Base-by-base conservation (phyloP, 2,329 filamentous ascomycete genomes). In the Falciphora oryzae region DNA sequence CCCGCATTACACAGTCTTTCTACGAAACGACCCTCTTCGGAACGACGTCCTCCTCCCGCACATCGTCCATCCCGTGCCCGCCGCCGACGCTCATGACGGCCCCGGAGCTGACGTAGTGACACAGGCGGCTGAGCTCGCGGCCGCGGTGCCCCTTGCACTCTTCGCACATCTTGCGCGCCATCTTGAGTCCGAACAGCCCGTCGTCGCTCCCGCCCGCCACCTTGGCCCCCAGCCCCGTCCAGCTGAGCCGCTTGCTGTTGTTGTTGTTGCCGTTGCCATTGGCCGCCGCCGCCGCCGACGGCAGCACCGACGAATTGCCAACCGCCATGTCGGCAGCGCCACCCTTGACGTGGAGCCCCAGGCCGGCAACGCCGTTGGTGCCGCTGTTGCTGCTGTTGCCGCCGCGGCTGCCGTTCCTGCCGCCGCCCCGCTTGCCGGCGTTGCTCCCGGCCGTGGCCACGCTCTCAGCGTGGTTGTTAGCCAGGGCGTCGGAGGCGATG, bases 161-260 rank as follows among this genome's bases (percentile, higher is more conserved):
- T 35, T 71, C 71, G 68, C 75, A 77, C 5, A 71, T 69, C 44
- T 70, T 71, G 27, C 75, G 71, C n/a, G 70, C 72, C 65, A 72
- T 71, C 69, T 76, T 74, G 5, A 77, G 71, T 0, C 74, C 75
- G 16, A 72, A 68, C 29, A 77, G 71, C 0, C 75, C 75, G 13
- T 73, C 71, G 61, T 71, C 74, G 28, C 73, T 71, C 25, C 71
- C 72, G 27, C 66, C 66, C 32, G 32, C 44, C 2, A 72, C 74
- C 4, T 74, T 73, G 31, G 74, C 72, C 0, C 75, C 77, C 7
- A 79, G 72, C 0, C 73, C 76, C 0, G 77, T 79, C 78, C 77
- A 79, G 70, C 77, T 79, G 18, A 75, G 71, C 11, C 77, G 71
- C 67, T 74, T 75, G 44, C 65, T 68, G 64, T 69, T 69, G 62